Evolutionary conservation across 2,329 filamentous ascomycete genomes (phyloP), one percentile per base, ranked within the genome.

Genomic region (Ascochyta koolunga): DNA sequence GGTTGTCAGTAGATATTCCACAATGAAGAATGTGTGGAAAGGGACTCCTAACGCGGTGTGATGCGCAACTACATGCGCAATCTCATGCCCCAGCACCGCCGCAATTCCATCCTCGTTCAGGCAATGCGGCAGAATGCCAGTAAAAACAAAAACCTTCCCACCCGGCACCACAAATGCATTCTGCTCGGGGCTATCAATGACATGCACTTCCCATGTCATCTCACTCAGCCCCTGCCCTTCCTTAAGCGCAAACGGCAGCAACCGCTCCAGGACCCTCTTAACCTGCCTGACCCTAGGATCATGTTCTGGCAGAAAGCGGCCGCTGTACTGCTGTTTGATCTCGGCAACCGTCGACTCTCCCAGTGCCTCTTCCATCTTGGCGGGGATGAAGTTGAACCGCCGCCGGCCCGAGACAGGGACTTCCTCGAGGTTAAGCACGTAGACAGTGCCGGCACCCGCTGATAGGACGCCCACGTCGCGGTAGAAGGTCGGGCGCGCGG

Each of bases 91-190:
- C 13, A 93, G 78, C 2, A 93, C 88, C 1, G 89, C 85, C 4
- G 90, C 90, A 22, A 93, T 78, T 3, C 86, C 87, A 68, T 88
- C 83, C 51, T 91, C 88, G 64, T 79, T 86, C 46, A 80, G 70
- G 54, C 87, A 88, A 19, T 91, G 77, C n/a, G 82, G 80, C 48
- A 93, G 73, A 27, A 93, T 86, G 32, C 90, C 89, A 59, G 85
- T 88, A 68, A 86, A 89, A 2, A 93, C 89, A 69, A 93, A 93
- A 0, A 93, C 89, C 65, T 92, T 91, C 21, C 89, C 89, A 4
- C 81, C 89, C 0, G 90, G 89, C 5, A 91, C 81, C 1, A 93
- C 89, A 67, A 93, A 91, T 0, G 90, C 90, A 65, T 93, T 93
- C 59, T 82, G 80, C 33, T 82, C 83, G 18, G 79, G 79, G 55